These are phyloP conservation scores for Curvularia sp. DNA, from an alignment of 2,329 filamentous ascomycete species.

Conservation along the genomic window DNA sequence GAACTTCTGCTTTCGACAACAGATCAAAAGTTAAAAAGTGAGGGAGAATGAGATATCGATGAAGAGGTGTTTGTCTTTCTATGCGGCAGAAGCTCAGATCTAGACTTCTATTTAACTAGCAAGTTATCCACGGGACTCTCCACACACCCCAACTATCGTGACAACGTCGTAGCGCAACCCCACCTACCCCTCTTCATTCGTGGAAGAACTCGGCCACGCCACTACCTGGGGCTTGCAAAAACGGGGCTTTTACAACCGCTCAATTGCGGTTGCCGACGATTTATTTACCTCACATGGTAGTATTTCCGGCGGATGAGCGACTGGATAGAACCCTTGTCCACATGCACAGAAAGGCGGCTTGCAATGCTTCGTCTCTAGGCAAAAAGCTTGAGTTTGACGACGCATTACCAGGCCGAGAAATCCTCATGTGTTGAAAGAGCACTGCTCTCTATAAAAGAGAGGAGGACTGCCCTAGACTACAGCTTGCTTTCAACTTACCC, in stretches of 20 bases:
- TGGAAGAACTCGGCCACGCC: constrained; percentile 25
- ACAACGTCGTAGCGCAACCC: constrained; percentile 16
- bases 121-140: constrained; percentile 10
- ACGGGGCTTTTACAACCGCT: constrained; percentile 15
- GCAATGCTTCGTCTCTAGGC: constrained; percentile 25
- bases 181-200: constrained; percentile 24
- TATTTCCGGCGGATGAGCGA: not conserved
- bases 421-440: not conserved
- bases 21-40: not conserved
- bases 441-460: not conserved
- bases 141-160: constrained; percentile 12
- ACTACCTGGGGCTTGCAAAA: constrained; percentile 23
- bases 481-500: not conserved
- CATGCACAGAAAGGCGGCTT: constrained; percentile 9
- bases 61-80: not conserved
- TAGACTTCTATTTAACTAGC: constrained; percentile 17
- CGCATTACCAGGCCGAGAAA: constrained; percentile 1
- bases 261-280: constrained; percentile 13
- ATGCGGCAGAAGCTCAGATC: not conserved
- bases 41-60: not conserved
- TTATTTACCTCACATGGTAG: constrained; percentile 22
- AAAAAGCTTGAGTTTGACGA: constrained; percentile 27
- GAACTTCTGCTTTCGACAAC: not conserved
- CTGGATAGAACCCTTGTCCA: constrained; percentile 7
- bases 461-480: not conserved